Evolutionary conservation across 495 filamentous ascomycete genomes (phyloP), one percentile per base, ranked within the genome.

Genomic region (Copromyces sp.): DNA sequence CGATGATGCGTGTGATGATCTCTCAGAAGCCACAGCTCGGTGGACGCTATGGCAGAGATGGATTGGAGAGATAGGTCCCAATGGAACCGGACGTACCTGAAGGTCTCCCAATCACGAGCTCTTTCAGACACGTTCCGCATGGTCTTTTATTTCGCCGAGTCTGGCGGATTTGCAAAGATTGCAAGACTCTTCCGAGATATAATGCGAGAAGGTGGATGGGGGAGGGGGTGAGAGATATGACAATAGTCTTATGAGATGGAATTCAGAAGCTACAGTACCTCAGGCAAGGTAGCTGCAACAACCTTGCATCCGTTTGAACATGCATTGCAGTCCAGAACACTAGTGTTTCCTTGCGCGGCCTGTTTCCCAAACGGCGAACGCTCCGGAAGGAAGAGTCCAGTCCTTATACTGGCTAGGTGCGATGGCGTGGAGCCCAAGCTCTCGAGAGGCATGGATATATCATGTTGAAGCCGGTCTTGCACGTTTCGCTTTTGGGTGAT

Each of bases 21-120:
- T 24, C 45, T 6, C 7, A 59, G 47, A 20, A 59, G 20, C 20
- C 53, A 65, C 53, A 37, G 53, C 53, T 37, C 14, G 29, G 12
- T 35, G 14, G 53, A 65, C 12, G 53, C 29, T 37, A 35, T 65
- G 53, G 53, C 29, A 12, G 29, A 61, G 53, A 37, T 32, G 24
- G 24, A 16, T 9, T 16, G 53, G 6, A n/a, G 20, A 41, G 29
- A 38, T 35, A 37, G 70, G 59, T 68, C 12, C 65, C 69, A 68
- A 37, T 69, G 75, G 61, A 12, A 53, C 53, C 29, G 72, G 70
- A 73, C 74, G 38, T 68, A 79, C 79, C 77, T 79, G 73, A 78
- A 81, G 9, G 80, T 80, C 68, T 81, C 77, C 37, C 80, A 73
- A 69, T 81, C 78, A 14, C 78, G 77, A 37, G 74, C 73, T 68